Evolutionary conservation across 768 basidiomycete genomes (phyloP).

Genomic region (Sarcodon sp.): DNA sequence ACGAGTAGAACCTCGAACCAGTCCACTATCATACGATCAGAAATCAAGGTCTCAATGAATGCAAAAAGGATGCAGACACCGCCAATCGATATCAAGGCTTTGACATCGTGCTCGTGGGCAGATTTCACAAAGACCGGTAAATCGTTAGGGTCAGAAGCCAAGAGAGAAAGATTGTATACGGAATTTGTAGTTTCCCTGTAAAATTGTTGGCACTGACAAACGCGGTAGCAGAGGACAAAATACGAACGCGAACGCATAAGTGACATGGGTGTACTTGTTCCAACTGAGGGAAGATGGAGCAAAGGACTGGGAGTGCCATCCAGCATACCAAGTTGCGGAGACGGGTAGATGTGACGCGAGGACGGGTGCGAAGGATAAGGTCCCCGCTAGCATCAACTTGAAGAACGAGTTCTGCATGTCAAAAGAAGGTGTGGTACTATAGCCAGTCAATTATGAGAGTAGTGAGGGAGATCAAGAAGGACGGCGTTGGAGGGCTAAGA

Average conservation of each 20-base stretch:
- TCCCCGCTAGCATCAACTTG: too few relatives aligned
- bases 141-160: constrained; percentile 10
- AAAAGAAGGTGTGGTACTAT: too few relatives aligned
- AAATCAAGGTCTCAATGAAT: neutral
- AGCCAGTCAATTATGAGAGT: too few relatives aligned
- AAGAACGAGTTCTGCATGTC: too few relatives aligned
- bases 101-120: constrained; percentile 30
- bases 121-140: constrained; percentile 13
- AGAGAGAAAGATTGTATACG: constrained; percentile 11
- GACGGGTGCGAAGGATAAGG: too few relatives aligned
- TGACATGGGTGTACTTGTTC: constrained; percentile 41
- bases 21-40: constrained; percentile 25
- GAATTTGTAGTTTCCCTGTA: constrained; percentile 9
- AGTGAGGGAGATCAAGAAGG: too few relatives aligned
- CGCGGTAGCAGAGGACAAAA: neutral
- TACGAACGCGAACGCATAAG: constrained; percentile 53
- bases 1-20: constrained; percentile 49
- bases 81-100: constrained; percentile 47
- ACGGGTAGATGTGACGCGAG: constrained; percentile 9
- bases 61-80: constrained; percentile 16
- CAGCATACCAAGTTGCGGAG: constrained; percentile 42
- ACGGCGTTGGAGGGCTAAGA: too few relatives aligned
- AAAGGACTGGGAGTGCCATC: constrained; percentile 30
- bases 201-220: neutral
- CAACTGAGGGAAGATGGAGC: constrained; percentile 34